phyloP scores from a whole-genome alignment of 345 rosid genomes.

The Stellera chamaejasme region DNA sequence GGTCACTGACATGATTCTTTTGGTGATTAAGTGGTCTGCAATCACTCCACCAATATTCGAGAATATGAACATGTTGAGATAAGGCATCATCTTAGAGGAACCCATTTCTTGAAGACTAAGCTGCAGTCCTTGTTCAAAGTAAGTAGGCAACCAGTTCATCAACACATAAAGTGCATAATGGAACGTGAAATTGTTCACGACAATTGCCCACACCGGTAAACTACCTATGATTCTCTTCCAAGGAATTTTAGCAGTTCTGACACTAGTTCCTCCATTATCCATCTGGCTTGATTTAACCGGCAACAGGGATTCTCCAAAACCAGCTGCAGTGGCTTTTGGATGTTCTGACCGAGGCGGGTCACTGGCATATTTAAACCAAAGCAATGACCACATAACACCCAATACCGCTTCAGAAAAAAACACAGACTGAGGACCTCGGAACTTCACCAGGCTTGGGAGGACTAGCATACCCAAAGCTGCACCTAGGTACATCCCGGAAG shows the following conservation, averaged over 20 bases:
- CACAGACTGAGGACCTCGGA: slow-evolving; percentile 80
- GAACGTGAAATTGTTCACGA: slow-evolving; percentile 90
- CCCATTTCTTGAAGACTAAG: slow-evolving; percentile 95
- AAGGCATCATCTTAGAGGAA: slow-evolving; percentile 95
- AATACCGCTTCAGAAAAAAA: slow-evolving; percentile 83
- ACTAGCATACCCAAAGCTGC: slow-evolving; percentile 95
- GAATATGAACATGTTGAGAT: slow-evolving; percentile 94
- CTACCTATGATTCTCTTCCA: slow-evolving; percentile 77
- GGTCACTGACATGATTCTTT: slow-evolving; percentile 65
- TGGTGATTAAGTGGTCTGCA: slow-evolving; percentile 84
- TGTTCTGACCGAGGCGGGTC: slow-evolving; percentile 91
- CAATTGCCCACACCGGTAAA: slow-evolving; percentile 87
- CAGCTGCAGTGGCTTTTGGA: slow-evolving; percentile 86
- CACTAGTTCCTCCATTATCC: slow-evolving; percentile 42
- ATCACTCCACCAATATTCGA: slow-evolving; percentile 91
- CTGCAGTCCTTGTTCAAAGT: slow-evolving; percentile 83
- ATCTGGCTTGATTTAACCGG: slow-evolving; percentile 54
- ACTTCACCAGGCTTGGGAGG: slow-evolving; percentile 84
- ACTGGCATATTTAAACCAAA: slow-evolving; percentile 73
- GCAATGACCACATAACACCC: slow-evolving; percentile 80
- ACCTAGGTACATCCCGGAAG: slow-evolving; percentile 95
- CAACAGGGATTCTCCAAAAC: slow-evolving; percentile 69
- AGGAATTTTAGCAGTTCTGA: slow-evolving; percentile 53
- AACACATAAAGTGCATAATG: slow-evolving; percentile 88
- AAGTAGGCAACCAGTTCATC: slow-evolving; percentile 98